Conservation (phyloP, 1,284 basidiomycete genomes). For the Leccinum griseonigrum region DNA sequence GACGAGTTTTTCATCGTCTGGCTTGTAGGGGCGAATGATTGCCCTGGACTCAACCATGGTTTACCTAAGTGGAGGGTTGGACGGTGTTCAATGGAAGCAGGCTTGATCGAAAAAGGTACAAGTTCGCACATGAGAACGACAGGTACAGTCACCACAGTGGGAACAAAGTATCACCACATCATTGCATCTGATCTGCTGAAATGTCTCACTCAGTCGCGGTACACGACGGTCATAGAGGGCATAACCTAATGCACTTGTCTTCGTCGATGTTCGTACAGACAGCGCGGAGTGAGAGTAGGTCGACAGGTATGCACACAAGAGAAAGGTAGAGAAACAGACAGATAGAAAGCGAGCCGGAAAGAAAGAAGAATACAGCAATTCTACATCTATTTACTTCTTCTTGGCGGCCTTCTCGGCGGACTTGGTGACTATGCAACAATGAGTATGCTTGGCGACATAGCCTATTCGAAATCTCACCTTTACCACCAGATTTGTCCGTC, state of each 20-base stretch:
- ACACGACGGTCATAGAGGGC: slow-evolving; percentile 5
- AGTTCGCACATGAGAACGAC: neutral
- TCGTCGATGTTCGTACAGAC: slow-evolving; percentile 57
- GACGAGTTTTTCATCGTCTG: slow-evolving; percentile 54
- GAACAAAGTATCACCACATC: neutral
- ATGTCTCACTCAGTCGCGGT: neutral
- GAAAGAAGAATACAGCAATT: slow-evolving; percentile 48
- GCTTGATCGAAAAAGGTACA: neutral
- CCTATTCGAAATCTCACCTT: slow-evolving; percentile 51
- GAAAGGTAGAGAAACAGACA: slow-evolving; percentile 29
- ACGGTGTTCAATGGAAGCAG: neutral
- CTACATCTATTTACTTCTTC: slow-evolving; percentile 93
- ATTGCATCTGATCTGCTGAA: neutral
- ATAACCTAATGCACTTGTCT: slow-evolving; percentile 28
- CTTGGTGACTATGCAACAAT: slow-evolving; percentile 72
- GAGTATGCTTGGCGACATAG: slow-evolving; percentile 13
- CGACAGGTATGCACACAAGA: slow-evolving; percentile 45
- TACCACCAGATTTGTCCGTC: slow-evolving; percentile 83
- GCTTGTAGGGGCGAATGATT: slow-evolving; percentile 53
- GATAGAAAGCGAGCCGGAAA: slow-evolving; percentile 43
- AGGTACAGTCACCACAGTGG: too few species aligned
- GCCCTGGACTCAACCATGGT: slow-evolving; percentile 34
- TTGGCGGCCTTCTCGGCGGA: slow-evolving; percentile 93
- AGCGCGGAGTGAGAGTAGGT: slow-evolving; percentile 15
- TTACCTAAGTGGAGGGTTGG: neutral